Percentiles rank a stretch among this genome's conserved stretches.
phyloP scores from a whole-genome alignment of 306 rosid species.

The Clitoria ternatea region DNA sequence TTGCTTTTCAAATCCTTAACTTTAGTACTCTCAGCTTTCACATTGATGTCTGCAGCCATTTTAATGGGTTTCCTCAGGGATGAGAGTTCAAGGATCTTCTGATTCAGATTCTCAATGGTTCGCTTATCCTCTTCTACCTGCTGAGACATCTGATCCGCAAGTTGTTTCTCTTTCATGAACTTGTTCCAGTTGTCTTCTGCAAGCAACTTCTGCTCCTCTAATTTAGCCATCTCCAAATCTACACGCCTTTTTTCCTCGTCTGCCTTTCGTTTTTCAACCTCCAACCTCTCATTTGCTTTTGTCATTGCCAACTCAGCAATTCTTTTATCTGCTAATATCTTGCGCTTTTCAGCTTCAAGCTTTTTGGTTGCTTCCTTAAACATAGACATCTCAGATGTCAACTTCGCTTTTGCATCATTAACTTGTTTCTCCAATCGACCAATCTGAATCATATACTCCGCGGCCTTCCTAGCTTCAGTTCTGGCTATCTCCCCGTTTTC shows the following conservation, averaged over 20 bases:
- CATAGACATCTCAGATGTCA: constrained; percentile 39
- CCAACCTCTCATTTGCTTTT: constrained; percentile 48
- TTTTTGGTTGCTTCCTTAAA: constrained; percentile 45
- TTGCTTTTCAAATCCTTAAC: constrained; percentile 57
- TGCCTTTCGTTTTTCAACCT: constrained; percentile 45
- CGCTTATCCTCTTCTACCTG: constrained; percentile 49
- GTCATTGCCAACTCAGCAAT: constrained; percentile 35
- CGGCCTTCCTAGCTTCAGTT: constrained; percentile 46
- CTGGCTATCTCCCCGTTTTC: constrained; percentile 38
- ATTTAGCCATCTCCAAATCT: constrained; percentile 37
- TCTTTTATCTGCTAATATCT: constrained; percentile 47
- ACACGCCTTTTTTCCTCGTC: constrained; percentile 40
- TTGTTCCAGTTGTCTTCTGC: constrained; percentile 55
- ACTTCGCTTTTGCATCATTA: constrained; percentile 43
- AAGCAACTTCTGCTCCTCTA: constrained; percentile 46
- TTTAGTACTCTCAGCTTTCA: constrained; percentile 33
- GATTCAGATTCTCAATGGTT: constrained; percentile 46
- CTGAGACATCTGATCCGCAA: constrained; percentile 47
- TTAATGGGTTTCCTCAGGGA: constrained; percentile 42
- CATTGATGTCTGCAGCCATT: constrained; percentile 27
- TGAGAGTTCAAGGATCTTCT: constrained; percentile 38
- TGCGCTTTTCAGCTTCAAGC: constrained; percentile 49
- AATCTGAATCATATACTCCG: constrained; percentile 40
- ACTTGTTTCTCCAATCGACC: constrained; percentile 49
- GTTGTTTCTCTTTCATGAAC: constrained; percentile 49